phyloP scores from a whole-genome alignment of 169 alveolate species.

The Amoebophrya sp. region DNA sequence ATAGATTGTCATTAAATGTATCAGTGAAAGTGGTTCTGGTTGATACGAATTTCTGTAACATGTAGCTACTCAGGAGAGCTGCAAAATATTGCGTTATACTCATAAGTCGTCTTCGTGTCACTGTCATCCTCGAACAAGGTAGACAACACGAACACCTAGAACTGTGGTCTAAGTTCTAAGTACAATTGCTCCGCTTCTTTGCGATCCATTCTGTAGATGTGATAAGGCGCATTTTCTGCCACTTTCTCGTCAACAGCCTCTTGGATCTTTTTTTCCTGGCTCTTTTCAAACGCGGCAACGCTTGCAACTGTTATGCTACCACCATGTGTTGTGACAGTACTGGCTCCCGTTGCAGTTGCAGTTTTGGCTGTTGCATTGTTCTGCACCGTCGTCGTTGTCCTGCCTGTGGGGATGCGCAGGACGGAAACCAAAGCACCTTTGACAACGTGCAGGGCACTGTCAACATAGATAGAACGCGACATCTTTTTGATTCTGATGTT shows the following conservation, averaged over 20 bases:
- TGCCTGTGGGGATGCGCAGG: conserved; percentile 62
- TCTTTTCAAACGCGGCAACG: neutral
- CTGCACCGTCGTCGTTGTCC: conserved; percentile 60
- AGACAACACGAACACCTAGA: neutral
- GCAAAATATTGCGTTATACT: neutral
- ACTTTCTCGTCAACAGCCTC: neutral
- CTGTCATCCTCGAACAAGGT: neutral
- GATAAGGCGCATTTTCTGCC: neutral
- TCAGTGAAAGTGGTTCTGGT: conserved; percentile 52
- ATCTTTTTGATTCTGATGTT: too few relatives aligned
- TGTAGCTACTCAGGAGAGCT: too few relatives aligned
- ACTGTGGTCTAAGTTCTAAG: neutral
- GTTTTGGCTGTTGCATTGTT: conserved; percentile 40
- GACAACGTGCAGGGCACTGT: conserved; percentile 63
- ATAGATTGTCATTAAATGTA: too few relatives aligned
- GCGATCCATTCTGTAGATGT: conserved; percentile 44
- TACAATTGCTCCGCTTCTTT: conserved; percentile 42
- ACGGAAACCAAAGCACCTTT: conserved; percentile 67
- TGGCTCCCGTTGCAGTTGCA: too few relatives aligned
- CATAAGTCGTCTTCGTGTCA: neutral
- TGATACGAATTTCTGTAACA: conserved; percentile 54
- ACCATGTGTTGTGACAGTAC: too few relatives aligned
- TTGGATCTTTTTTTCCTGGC: too few relatives aligned
- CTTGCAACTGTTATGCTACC: neutral
- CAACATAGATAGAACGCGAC: conserved; percentile 37